These are phyloP conservation scores for Neospora caninum DNA, from an alignment of 169 alveolate genomes.

Conservation along the genomic window DNA sequence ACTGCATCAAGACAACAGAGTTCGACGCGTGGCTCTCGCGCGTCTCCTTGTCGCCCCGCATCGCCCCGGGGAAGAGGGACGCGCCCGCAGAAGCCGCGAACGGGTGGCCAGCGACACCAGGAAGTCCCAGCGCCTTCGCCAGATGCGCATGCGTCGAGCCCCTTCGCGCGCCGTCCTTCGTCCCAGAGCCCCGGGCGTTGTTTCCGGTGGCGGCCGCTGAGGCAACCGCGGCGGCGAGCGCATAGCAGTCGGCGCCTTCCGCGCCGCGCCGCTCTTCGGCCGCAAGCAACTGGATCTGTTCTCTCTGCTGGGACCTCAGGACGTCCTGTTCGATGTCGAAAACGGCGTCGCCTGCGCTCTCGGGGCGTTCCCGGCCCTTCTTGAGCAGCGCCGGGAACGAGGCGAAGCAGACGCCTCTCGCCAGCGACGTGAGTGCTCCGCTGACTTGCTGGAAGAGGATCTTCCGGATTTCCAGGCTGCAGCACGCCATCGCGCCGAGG, in stretches of 20 bases:
- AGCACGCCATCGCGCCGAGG: slow-evolving; percentile 60
- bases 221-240: background rate
- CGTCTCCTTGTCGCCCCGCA: too few relatives aligned
- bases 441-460: slow-evolving; percentile 48
- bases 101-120: too few relatives aligned
- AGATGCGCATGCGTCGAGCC: background rate
- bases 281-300: background rate
- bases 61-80: too few relatives aligned
- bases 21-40: background rate
- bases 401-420: background rate
- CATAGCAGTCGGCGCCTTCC: background rate
- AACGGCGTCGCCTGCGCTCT: background rate
- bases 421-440: slow-evolving; percentile 23
- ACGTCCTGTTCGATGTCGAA: background rate
- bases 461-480: slow-evolving; percentile 51
- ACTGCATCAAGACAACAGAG: background rate
- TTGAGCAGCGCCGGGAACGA: background rate
- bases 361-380: background rate
- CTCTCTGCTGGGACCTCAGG: background rate
- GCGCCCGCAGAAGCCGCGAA: too few relatives aligned
- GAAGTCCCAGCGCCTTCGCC: background rate
- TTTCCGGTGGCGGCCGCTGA: background rate
- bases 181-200: background rate
- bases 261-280: background rate
- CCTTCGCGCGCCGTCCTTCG: background rate